These are phyloP conservation scores for Penicillium cataractarum DNA, from an alignment of 495 filamentous ascomycete genomes.

Conservation along the genomic window DNA sequence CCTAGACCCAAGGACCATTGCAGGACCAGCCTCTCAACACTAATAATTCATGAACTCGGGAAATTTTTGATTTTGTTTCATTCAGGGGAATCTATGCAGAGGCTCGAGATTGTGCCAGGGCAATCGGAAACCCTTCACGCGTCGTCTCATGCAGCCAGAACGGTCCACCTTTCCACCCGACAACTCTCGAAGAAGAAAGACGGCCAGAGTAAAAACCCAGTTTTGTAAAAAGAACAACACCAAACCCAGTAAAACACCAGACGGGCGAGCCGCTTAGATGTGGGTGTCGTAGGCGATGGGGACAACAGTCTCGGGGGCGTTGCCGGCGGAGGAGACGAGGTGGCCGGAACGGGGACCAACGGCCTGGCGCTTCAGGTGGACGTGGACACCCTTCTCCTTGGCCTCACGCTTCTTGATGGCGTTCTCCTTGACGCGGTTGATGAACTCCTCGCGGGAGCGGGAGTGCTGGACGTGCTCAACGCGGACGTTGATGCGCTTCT, in stretches of 20 bases:
- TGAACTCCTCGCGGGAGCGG: conserved; percentile 92
- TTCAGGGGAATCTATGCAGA: conserved; percentile 59
- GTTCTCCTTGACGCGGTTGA: conserved; percentile 95
- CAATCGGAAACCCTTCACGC: conserved; percentile 45
- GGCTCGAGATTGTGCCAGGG: conserved; percentile 46
- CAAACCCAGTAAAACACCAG: conserved; percentile 31
- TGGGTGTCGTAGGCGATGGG: conserved; percentile 97
- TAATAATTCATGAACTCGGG: conserved; percentile 35
- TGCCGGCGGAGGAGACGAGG: conserved; percentile 73
- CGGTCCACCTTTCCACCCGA: conserved; percentile 6
- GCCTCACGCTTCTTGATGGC: conserved; percentile 87
- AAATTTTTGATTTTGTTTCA: conserved; percentile 53
- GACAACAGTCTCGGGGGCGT: conserved; percentile 85
- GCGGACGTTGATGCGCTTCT: conserved; percentile 99
- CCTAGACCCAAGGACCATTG: not conserved
- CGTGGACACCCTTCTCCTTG: conserved; percentile 81
- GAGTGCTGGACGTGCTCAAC: conserved; percentile 96
- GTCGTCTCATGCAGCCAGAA: conserved; percentile 49
- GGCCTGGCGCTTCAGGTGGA: conserved; percentile 91
- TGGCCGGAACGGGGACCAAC: conserved; percentile 75
- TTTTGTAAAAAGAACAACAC: conserved; percentile 40
- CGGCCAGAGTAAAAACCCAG: conserved; percentile 34
- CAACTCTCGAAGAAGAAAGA: not conserved
- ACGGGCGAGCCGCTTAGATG: conserved; percentile 68
- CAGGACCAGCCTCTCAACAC: not conserved